phyloP scores from a whole-genome alignment of 2,329 filamentous ascomycete species.

The Talaromyces sp. region DNA sequence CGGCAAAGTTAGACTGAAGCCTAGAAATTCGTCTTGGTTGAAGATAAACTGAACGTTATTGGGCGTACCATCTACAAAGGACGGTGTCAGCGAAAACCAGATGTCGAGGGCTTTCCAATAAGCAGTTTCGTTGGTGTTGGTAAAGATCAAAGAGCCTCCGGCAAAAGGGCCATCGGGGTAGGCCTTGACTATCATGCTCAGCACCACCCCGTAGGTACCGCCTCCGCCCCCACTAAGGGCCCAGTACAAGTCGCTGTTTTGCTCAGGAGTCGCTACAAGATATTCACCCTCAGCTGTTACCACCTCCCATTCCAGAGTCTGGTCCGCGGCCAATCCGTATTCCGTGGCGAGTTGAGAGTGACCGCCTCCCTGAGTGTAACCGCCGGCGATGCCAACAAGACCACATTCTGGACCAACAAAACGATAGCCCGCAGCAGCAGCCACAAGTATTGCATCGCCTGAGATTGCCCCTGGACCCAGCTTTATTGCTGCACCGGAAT shows the following conservation, averaged over 20 bases:
- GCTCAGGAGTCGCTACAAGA: not conserved
- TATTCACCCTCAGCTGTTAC: not conserved
- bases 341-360: not conserved
- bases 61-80: too few species aligned
- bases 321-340: not conserved
- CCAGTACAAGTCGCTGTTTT: not conserved
- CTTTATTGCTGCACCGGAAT: not conserved
- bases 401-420: not conserved
- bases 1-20: not conserved
- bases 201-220: not conserved
- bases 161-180: not conserved
- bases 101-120: not conserved
- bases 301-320: not conserved
- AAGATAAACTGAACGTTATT: not conserved
- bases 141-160: not conserved
- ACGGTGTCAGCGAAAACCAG: not conserved
- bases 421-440: not conserved
- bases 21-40: not conserved
- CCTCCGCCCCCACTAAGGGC: not conserved
- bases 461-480: not conserved
- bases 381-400: not conserved
- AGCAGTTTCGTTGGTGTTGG: not conserved
- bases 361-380: not conserved
- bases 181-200: not conserved
- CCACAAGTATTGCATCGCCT: not conserved